Percentiles rank a stretch among this genome's conserved stretches.
These are phyloP conservation scores for Oryza glaberrima DNA, from an alignment of 176 grass and related monocot genomes.

Conservation along the genomic window DNA sequence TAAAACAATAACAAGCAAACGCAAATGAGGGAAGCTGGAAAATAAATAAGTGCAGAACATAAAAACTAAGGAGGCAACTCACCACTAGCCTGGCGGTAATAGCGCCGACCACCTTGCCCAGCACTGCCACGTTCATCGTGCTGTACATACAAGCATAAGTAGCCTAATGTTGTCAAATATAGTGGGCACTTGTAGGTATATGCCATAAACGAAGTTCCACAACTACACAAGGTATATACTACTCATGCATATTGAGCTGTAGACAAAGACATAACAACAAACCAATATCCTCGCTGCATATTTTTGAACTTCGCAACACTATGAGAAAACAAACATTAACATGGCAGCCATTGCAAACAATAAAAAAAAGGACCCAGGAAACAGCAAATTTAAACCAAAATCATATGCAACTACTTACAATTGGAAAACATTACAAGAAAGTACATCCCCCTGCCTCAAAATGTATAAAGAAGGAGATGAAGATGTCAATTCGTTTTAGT, in stretches of 20 bases:
- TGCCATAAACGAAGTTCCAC: slow-evolving; percentile 53
- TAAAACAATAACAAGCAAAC: slow-evolving; percentile 23
- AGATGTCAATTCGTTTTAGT: not conserved
- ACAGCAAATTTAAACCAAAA: not conserved
- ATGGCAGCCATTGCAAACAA: not conserved
- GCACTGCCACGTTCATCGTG: slow-evolving; percentile 69
- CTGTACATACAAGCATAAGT: slow-evolving; percentile 91
- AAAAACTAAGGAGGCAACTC: slow-evolving; percentile 23
- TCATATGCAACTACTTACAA: not conserved
- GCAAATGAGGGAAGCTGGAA: slow-evolving; percentile 14
- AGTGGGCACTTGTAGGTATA: slow-evolving; percentile 55
- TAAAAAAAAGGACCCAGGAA: not conserved
- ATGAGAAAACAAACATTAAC: slow-evolving; percentile 9
- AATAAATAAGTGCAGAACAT: slow-evolving; percentile 31
- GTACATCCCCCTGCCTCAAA: not conserved
- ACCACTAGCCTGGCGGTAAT: slow-evolving; percentile 57
- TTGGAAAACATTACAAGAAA: slow-evolving; percentile 15
- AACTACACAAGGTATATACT: slow-evolving; percentile 56
- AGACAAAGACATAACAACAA: slow-evolving; percentile 31
- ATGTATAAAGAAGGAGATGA: slow-evolving; percentile 7
- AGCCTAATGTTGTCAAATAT: slow-evolving; percentile 85
- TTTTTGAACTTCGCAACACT: not conserved
- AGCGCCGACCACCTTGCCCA: slow-evolving; percentile 71
- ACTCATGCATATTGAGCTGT: slow-evolving; percentile 33
- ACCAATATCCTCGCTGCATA: not conserved